Percentiles rank a stretch among this genome's conserved stretches.
Evolutionary conservation across 371 early-diverging fungal genomes (phyloP).

Genomic region (Rhizomucor pusillus): DNA sequence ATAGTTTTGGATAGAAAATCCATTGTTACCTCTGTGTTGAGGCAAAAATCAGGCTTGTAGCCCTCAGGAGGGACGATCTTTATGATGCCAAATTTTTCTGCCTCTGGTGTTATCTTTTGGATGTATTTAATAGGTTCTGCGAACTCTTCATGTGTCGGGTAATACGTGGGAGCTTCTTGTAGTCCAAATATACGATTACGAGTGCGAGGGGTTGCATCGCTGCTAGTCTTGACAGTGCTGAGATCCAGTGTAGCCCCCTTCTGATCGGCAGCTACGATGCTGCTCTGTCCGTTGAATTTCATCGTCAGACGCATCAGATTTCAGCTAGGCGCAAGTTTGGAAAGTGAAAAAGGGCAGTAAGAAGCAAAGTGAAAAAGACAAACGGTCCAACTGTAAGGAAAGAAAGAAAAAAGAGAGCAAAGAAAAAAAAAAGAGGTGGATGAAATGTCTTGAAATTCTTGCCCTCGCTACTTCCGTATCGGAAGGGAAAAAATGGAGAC

Average conservation of each 20-base stretch:
- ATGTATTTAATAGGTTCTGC: conserved; percentile 82
- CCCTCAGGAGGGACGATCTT: conserved; percentile 90
- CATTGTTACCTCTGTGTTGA: conserved; percentile 77
- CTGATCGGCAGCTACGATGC: conserved; percentile 4
- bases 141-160: conserved; percentile 86
- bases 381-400: background rate
- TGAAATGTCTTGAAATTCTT: conserved; percentile 2
- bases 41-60: conserved; percentile 81
- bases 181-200: conserved; percentile 64
- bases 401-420: conserved; percentile 9
- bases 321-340: conserved; percentile 5
- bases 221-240: conserved; percentile 18
- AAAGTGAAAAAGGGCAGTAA: conserved; percentile 11
- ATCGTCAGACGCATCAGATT: conserved; percentile 14
- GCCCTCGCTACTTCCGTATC: no score
- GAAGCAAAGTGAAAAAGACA: background rate
- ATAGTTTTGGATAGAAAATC: conserved; percentile 1
- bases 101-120: conserved; percentile 74
- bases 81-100: conserved; percentile 82
- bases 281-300: conserved; percentile 8
- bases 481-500: no score
- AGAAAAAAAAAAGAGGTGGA: conserved; percentile 3
- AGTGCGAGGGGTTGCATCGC: conserved; percentile 31
- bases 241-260: conserved; percentile 17
- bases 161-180: conserved; percentile 75